These are phyloP conservation scores for Ophiostoma quercus DNA, from an alignment of 2,329 filamentous ascomycete genomes.

Conservation along the genomic window DNA sequence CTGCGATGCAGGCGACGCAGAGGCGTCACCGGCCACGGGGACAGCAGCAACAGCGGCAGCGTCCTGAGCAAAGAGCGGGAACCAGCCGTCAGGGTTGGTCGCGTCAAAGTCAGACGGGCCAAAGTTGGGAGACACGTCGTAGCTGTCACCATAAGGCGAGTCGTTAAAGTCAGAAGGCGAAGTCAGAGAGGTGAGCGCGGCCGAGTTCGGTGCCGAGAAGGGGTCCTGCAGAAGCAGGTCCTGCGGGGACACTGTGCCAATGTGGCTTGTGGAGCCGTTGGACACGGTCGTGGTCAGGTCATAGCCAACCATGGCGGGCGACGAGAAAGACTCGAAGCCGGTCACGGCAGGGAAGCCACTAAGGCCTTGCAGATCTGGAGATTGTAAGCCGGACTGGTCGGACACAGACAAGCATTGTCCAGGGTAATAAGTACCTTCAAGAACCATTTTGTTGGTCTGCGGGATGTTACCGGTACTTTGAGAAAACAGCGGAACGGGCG, in stretches of 20 bases:
- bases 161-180: constrained; percentile 75
- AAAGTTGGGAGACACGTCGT: constrained; percentile 75
- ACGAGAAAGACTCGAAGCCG: constrained; percentile 53
- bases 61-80: constrained; percentile 63
- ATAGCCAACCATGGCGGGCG: constrained; percentile 48
- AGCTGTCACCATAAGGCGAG: constrained; percentile 70
- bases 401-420: constrained; percentile 23
- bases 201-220: constrained; percentile 74
- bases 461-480: constrained; percentile 42
- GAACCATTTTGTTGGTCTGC: constrained; percentile 45
- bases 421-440: constrained; percentile 45
- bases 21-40: constrained; percentile 28
- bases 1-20: constrained; percentile 46
- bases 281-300: constrained; percentile 43
- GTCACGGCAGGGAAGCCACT: constrained; percentile 48
- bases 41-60: constrained; percentile 21
- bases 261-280: constrained; percentile 48
- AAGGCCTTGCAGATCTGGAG: constrained; percentile 49
- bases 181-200: constrained; percentile 75
- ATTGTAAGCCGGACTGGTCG: constrained; percentile 33
- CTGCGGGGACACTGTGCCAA: constrained; percentile 76
- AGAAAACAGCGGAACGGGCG: constrained; percentile 67
- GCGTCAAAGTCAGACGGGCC: constrained; percentile 52
- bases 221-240: constrained; percentile 68
- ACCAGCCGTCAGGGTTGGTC: constrained; percentile 57